Conservation (phyloP, 495 filamentous ascomycete genomes). For the Letharia columbiana region DNA sequence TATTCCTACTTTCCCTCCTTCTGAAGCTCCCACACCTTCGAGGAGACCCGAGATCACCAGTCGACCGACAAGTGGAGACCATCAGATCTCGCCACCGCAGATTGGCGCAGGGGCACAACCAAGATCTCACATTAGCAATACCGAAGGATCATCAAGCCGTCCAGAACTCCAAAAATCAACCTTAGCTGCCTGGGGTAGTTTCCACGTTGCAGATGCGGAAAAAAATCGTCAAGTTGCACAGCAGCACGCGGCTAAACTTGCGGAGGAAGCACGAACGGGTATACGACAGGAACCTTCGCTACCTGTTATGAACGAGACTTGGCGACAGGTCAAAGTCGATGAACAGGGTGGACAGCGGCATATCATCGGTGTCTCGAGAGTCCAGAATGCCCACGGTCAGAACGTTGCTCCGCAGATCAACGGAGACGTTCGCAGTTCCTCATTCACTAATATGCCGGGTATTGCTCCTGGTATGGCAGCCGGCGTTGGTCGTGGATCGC, state of each 20-base stretch:
- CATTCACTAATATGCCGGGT: slow-evolving; percentile 14
- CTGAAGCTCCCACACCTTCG: slow-evolving; percentile 14
- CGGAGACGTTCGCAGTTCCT: slow-evolving; percentile 17
- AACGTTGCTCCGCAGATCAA: slow-evolving; percentile 28
- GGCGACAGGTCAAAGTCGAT: slow-evolving; percentile 49
- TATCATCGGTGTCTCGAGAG: slow-evolving; percentile 32
- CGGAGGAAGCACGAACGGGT: slow-evolving; percentile 30
- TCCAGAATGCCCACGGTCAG: slow-evolving; percentile 28
- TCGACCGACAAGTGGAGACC: slow-evolving; percentile 4
- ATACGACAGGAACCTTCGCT: slow-evolving; percentile 30
- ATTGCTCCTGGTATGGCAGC: slow-evolving; percentile 18
- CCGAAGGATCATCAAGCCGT: neutral
- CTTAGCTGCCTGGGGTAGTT: slow-evolving; percentile 43
- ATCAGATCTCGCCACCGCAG: slow-evolving; percentile 9
- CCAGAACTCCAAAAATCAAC: slow-evolving; percentile 13
- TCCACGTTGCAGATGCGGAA: slow-evolving; percentile 38
- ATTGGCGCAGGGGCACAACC: neutral
- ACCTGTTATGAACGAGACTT: slow-evolving; percentile 53
- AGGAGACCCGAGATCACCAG: slow-evolving; percentile 5
- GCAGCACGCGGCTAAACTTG: slow-evolving; percentile 33
- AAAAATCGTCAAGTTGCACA: slow-evolving; percentile 33
- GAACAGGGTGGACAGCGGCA: slow-evolving; percentile 37
- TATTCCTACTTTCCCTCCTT: slow-evolving; percentile 21
- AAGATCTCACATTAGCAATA: slow-evolving; percentile 10
- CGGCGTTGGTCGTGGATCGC: slow-evolving; percentile 46